Evolutionary conservation across 179 eudicot genomes (phyloP).

Genomic region (Beta lomatogona): DNA sequence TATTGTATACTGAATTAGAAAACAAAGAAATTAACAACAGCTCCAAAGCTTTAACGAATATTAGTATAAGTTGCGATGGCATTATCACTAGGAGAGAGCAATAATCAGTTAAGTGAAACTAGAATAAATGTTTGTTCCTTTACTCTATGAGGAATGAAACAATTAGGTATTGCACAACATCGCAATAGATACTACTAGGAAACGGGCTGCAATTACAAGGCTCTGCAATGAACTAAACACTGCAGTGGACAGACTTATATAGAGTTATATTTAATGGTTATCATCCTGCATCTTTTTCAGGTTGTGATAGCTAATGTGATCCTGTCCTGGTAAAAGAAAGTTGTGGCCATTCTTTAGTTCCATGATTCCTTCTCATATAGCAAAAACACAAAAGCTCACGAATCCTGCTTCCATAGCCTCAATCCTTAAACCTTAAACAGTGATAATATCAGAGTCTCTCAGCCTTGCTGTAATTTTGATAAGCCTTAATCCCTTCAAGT

Average conservation of each 20-base stretch:
- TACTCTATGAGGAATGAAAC: background rate
- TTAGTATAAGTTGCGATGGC: background rate
- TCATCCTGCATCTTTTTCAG: background rate
- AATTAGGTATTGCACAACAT: background rate
- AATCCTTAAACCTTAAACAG: too few relatives aligned
- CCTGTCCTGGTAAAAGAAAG: too few relatives aligned
- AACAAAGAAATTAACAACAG: slow-evolving; percentile 5
- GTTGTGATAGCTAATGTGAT: background rate
- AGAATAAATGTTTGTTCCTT: background rate
- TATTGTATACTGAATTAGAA: slow-evolving; percentile 65
- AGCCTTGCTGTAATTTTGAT: too few relatives aligned
- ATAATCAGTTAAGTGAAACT: background rate
- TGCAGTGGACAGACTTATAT: background rate
- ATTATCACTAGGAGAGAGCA: background rate
- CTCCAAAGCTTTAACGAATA: background rate
- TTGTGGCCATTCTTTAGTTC: too few relatives aligned
- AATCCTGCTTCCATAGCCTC: too few relatives aligned
- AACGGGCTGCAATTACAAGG: background rate
- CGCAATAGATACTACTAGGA: background rate
- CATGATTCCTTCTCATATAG: too few relatives aligned
- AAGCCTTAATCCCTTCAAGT: too few relatives aligned
- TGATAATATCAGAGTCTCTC: too few relatives aligned
- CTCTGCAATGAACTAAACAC: background rate
- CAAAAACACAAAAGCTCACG: too few relatives aligned
- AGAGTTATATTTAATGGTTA: background rate